These are phyloP conservation scores for Pseudozyma hubeiensis DNA, from an alignment of 1,284 basidiomycete species.

Conservation along the genomic window DNA sequence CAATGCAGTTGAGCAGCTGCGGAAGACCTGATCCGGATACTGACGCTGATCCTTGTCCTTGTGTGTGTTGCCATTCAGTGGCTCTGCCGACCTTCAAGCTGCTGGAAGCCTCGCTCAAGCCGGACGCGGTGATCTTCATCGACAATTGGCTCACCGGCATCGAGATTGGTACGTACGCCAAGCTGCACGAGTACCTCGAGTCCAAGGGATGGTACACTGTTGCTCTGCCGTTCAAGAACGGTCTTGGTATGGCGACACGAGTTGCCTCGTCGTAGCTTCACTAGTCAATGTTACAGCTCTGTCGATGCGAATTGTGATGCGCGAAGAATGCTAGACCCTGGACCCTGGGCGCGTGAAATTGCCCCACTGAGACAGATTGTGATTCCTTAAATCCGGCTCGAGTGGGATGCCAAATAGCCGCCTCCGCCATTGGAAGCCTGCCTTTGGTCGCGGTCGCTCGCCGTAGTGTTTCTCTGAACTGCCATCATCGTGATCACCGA, in stretches of 20 bases:
- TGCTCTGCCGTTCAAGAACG: slow-evolving; percentile 45
- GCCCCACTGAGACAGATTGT: no score
- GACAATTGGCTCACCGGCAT: slow-evolving; percentile 42
- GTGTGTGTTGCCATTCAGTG: slow-evolving; percentile 4
- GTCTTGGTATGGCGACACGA: slow-evolving; percentile 36
- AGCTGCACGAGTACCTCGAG: slow-evolving; percentile 33
- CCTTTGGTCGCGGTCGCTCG: no score
- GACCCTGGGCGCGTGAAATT: no score
- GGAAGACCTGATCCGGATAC: no score
- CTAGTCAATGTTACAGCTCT: no score
- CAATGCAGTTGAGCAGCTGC: no score
- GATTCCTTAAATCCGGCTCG: slow-evolving; percentile 4
- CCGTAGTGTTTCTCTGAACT: no score
- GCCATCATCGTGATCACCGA: background rate
- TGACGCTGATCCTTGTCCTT: slow-evolving; percentile 3
- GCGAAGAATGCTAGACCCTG: no score
- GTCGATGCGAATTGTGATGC: no score
- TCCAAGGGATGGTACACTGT: slow-evolving; percentile 35
- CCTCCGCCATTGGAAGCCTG: background rate
- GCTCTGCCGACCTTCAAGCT: slow-evolving; percentile 45
- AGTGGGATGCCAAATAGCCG: slow-evolving; percentile 9
- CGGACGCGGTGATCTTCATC: slow-evolving; percentile 38
- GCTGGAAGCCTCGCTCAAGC: slow-evolving; percentile 28
- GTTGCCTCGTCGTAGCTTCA: no score
- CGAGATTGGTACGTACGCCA: slow-evolving; percentile 28